These are phyloP conservation scores for Diplodia mutila DNA, from an alignment of 2,329 filamentous ascomycete genomes.

Conservation along the genomic window DNA sequence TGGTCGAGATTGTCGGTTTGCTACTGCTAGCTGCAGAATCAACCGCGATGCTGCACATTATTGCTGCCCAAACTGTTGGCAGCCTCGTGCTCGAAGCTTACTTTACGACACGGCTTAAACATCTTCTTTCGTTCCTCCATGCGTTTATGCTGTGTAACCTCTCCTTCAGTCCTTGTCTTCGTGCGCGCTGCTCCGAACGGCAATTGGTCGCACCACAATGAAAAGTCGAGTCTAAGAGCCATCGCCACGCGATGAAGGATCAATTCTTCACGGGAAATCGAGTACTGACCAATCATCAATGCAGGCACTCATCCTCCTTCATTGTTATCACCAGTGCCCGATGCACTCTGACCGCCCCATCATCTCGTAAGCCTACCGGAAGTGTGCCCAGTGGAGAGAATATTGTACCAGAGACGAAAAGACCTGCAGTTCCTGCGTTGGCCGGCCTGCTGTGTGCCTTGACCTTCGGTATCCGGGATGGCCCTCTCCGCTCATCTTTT, in stretches of 20 bases:
- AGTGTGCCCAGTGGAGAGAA: not conserved
- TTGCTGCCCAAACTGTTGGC: slow-evolving; percentile 1
- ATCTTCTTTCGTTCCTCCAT: slow-evolving; percentile 12
- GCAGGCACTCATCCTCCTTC: no score
- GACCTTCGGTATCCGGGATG: not conserved
- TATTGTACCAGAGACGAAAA: not conserved
- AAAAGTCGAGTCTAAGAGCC: not conserved
- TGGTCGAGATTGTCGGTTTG: not conserved
- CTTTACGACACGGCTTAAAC: slow-evolving; percentile 9
- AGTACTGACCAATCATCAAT: not conserved
- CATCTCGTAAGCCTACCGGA: not conserved
- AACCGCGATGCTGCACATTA: not conserved
- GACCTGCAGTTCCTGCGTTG: not conserved
- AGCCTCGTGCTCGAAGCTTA: not conserved
- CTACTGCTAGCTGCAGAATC: not conserved
- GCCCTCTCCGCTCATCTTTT: not conserved
- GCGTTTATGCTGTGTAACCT: slow-evolving; percentile 18
- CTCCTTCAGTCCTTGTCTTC: not conserved
- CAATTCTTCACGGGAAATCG: not conserved
- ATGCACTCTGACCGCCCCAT: not conserved
- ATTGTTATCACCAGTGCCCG: not conserved
- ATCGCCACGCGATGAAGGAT: slow-evolving; percentile 1
- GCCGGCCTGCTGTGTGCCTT: not conserved
- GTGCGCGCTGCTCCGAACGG: not conserved
- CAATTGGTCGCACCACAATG: slow-evolving; percentile 6